These are phyloP conservation scores for Rubia tinctorum DNA, from an alignment of 305 asterid species.

Conservation along the genomic window DNA sequence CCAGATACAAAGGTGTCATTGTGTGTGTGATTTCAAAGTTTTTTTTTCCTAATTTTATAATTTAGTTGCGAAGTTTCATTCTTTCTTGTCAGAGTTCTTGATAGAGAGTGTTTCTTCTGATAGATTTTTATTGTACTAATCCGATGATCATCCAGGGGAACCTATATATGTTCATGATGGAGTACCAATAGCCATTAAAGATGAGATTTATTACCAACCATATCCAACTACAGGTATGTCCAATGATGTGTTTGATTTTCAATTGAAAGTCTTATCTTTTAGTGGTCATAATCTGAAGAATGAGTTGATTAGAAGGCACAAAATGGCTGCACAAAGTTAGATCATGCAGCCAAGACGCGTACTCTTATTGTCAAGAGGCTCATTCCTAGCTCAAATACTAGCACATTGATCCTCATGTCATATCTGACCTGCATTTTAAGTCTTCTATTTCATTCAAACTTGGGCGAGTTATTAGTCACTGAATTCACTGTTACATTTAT, in stretches of 20 bases:
- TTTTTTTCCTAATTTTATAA: too few species aligned
- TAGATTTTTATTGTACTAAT: not conserved
- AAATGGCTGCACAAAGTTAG: conserved; percentile 86
- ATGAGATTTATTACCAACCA: conserved; percentile 86
- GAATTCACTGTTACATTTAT: not conserved
- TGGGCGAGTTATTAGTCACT: not conserved
- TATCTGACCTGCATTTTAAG: not conserved
- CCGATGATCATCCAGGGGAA: conserved; percentile 37
- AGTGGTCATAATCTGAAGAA: too few species aligned
- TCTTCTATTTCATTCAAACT: not conserved
- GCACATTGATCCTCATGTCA: not conserved
- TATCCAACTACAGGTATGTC: conserved; percentile 86
- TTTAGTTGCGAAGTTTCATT: too few species aligned
- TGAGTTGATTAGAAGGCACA: conserved; percentile 62
- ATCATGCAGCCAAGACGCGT: conserved; percentile 60
- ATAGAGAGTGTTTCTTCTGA: too few species aligned
- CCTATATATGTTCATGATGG: conserved; percentile 78
- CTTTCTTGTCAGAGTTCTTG: too few species aligned
- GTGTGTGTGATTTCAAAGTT: too few species aligned
- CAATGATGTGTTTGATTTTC: not conserved
- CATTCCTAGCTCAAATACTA: not conserved
- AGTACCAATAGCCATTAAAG: conserved; percentile 79
- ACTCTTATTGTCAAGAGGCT: not conserved
- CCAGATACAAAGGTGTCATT: too few species aligned
- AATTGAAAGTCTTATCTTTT: not conserved